phyloP scores from a whole-genome alignment of 2,329 filamentous ascomycete genomes.

The Hymenoscyphus scutula region DNA sequence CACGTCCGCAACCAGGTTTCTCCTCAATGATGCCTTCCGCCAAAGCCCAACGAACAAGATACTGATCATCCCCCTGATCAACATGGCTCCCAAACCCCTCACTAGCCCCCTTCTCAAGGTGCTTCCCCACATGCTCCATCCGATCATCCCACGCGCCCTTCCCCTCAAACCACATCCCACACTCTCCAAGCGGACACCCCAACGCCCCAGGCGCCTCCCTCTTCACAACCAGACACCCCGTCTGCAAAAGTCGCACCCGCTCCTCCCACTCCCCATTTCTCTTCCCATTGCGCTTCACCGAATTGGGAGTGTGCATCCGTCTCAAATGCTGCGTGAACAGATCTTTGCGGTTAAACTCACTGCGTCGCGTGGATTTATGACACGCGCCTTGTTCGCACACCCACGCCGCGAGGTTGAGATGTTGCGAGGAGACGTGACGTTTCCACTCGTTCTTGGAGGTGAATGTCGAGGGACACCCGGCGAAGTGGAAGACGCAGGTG shows the following conservation, averaged over 20 bases:
- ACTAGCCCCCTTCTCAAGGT: conserved; percentile 60
- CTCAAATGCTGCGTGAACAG: conserved; percentile 85
- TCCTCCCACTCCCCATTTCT: conserved; percentile 47
- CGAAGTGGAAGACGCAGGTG: conserved; percentile 73
- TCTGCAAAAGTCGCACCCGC: conserved; percentile 54
- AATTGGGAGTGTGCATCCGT: conserved; percentile 71
- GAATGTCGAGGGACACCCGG: conserved; percentile 72
- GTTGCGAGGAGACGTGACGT: conserved; percentile 77
- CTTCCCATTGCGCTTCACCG: conserved; percentile 38
- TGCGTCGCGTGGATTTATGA: conserved; percentile 29
- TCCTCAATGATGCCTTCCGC: conserved; percentile 23
- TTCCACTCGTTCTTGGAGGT: conserved; percentile 94
- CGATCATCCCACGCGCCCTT: conserved; percentile 70
- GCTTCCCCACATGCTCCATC: conserved; percentile 84
- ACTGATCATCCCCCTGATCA: conserved; percentile 19
- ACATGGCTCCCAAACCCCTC: conserved; percentile 13
- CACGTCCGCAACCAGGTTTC: conserved; percentile 10
- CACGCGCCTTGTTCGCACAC: conserved; percentile 53
- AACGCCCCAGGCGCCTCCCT: conserved; percentile 61
- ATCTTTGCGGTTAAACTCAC: conserved; percentile 81
- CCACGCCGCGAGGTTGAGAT: conserved; percentile 73
- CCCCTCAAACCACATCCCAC: conserved; percentile 59
- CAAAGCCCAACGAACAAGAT: conserved; percentile 28
- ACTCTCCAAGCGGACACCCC: conserved; percentile 61
- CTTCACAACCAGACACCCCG: conserved; percentile 57